Conservation (phyloP, 768 basidiomycete genomes). For the Hypholoma fasciculare region DNA sequence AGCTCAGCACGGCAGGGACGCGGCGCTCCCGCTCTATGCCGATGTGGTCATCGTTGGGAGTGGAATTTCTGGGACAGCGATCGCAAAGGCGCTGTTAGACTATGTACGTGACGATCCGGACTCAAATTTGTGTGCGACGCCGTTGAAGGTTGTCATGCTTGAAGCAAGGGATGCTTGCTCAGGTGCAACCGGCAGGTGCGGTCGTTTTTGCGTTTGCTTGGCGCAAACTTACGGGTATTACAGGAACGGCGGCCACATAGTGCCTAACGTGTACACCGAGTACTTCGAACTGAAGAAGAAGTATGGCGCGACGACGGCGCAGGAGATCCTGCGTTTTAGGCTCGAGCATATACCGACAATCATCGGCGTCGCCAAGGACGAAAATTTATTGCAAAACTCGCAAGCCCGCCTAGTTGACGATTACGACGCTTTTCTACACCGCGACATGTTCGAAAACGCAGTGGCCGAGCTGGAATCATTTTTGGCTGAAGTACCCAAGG, state of each 20-base stretch:
- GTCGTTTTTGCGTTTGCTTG: slow-evolving; percentile 2
- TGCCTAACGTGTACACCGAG: slow-evolving; percentile 4
- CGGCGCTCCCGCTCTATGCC: slow-evolving; percentile 42
- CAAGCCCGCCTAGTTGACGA: slow-evolving; percentile 7
- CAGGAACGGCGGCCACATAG: slow-evolving; percentile 4
- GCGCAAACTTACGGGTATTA: background rate
- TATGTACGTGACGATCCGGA: slow-evolving; percentile 17
- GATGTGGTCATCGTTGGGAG: slow-evolving; percentile 77
- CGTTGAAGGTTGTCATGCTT: slow-evolving; percentile 60
- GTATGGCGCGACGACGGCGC: slow-evolving; percentile 2
- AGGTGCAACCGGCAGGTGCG: slow-evolving; percentile 72
- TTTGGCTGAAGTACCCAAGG: background rate
- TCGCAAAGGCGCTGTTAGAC: slow-evolving; percentile 55
- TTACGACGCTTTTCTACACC: slow-evolving; percentile 6
- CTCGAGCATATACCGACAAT: slow-evolving; percentile 3
- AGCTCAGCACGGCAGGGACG: slow-evolving; percentile 30
- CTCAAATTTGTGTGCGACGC: slow-evolving; percentile 13
- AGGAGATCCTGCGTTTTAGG: slow-evolving; percentile 6
- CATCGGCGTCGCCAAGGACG: slow-evolving; percentile 2
- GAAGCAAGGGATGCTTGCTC: slow-evolving; percentile 81
- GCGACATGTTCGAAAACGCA: background rate
- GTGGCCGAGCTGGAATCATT: background rate
- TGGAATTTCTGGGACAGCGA: slow-evolving; percentile 71
- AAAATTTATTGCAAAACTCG: slow-evolving; percentile 1
- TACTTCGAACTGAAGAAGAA: slow-evolving; percentile 8